phyloP scores from a whole-genome alignment of 2,329 filamentous ascomycete genomes.

The Tolypocladium sp. region DNA sequence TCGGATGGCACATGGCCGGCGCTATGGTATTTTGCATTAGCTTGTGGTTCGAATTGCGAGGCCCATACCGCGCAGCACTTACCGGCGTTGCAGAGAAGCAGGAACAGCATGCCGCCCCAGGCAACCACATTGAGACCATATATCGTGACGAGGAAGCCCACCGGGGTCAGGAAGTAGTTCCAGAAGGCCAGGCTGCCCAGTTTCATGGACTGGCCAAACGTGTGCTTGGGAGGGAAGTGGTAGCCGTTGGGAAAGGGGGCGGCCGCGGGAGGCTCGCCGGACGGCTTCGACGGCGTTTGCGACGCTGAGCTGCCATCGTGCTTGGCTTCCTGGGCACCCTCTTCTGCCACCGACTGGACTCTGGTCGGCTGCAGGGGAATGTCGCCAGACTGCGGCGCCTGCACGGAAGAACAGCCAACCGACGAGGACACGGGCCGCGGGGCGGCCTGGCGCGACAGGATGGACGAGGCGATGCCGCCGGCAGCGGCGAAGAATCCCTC shows the following conservation, averaged over 20 bases:
- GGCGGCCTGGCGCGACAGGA: conserved; percentile 16
- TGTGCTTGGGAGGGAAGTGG: conserved; percentile 53
- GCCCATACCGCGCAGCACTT: conserved; percentile 1
- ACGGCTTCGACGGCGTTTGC: conserved; percentile 8
- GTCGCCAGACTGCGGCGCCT: neutral
- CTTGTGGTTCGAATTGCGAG: neutral
- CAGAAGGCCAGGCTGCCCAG: conserved; percentile 54
- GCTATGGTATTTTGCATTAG: conserved; percentile 17
- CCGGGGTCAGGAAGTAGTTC: conserved; percentile 64
- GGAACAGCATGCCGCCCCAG: conserved; percentile 87
- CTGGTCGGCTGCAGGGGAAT: neutral
- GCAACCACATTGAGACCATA: conserved; percentile 78
- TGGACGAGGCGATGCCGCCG: conserved; percentile 33
- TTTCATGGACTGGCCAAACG: conserved; percentile 47
- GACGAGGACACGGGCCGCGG: conserved; percentile 9
- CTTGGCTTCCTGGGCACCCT: conserved; percentile 1
- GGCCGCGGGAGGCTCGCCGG: conserved; percentile 17
- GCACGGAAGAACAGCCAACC: conserved; percentile 7
- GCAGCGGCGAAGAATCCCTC: conserved; percentile 39
- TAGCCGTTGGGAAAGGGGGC: conserved; percentile 53
- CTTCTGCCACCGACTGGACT: conserved; percentile 1
- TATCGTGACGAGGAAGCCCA: conserved; percentile 68
- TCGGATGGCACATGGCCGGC: conserved; percentile 62
- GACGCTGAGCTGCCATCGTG: conserved; percentile 8
- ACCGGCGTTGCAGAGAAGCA: conserved; percentile 65